A percentile compares a stretch with the other conserved stretches of the same genome.
Conservation (phyloP, 2,329 filamentous ascomycete genomes). For the Alternaria sp. region DNA sequence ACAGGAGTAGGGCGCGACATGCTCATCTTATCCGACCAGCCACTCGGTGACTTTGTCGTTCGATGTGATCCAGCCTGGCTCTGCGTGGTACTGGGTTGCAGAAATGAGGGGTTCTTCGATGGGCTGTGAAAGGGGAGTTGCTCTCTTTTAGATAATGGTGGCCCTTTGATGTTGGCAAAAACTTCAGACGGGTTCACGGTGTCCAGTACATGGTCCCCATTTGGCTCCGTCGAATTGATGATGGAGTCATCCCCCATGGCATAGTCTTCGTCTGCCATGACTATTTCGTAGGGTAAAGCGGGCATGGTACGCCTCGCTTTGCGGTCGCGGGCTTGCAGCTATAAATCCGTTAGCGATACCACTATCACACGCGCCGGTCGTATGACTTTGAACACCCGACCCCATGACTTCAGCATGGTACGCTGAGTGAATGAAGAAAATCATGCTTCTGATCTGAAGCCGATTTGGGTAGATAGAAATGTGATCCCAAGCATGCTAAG, state of each 20-base stretch:
- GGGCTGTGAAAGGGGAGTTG: constrained; percentile 36
- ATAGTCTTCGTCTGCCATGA: constrained; percentile 38
- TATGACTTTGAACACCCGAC: background rate
- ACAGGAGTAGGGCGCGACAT: constrained; percentile 18
- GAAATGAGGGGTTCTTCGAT: constrained; percentile 14
- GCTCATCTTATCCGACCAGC: constrained; percentile 33
- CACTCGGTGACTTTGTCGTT: constrained; percentile 16
- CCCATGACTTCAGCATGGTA: background rate
- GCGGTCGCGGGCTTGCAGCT: constrained; percentile 18
- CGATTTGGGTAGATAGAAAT: background rate
- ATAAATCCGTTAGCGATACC: constrained; percentile 2
- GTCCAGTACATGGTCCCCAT: constrained; percentile 28
- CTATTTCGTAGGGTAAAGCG: constrained; percentile 12
- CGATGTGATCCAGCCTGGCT: constrained; percentile 11
- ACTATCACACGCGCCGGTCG: background rate
- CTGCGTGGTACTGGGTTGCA: constrained; percentile 6
- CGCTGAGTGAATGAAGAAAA: background rate
- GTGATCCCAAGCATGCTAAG: background rate
- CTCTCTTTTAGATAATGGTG: constrained; percentile 26
- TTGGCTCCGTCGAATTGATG: constrained; percentile 41
- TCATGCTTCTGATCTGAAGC: background rate
- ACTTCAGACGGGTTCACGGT: constrained; percentile 42
- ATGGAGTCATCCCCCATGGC: constrained; percentile 41
- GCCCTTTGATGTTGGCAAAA: constrained; percentile 22
- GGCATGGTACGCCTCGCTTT: constrained; percentile 26